A percentile compares a stretch with the other conserved stretches of the same genome.
Conservation (phyloP, 2,329 filamentous ascomycete species). For the Neofusicoccum parvum region DNA sequence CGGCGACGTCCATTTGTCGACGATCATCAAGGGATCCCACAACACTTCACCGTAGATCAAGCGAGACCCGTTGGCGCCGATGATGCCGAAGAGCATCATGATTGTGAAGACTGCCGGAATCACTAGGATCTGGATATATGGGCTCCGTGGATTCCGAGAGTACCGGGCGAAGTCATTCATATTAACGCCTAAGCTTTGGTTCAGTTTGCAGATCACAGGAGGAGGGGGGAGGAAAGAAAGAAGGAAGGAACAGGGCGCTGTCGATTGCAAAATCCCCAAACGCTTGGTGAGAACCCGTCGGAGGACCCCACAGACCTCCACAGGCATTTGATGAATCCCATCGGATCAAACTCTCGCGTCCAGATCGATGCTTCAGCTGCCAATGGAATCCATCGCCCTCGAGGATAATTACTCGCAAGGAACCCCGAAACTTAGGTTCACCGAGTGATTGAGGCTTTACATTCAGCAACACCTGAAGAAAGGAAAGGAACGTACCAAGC, state of each 20-base stretch:
- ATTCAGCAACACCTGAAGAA: background rate
- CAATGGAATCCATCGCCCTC: too few species aligned
- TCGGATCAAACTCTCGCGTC: too few species aligned
- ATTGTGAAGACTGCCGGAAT: conserved; percentile 33
- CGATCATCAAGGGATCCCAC: conserved; percentile 30
- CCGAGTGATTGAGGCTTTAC: too few species aligned
- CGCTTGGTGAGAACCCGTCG: too few species aligned
- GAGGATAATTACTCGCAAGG: too few species aligned
- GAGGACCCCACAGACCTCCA: too few species aligned
- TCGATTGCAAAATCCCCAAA: too few species aligned
- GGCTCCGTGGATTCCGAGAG: conserved; percentile 26
- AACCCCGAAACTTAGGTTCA: too few species aligned
- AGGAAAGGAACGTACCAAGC: conserved; percentile 21
- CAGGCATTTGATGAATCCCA: too few species aligned
- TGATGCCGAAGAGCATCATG: conserved; percentile 31
- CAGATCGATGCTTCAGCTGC: too few species aligned
- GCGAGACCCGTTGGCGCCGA: conserved; percentile 27
- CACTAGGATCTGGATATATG: conserved; percentile 41
- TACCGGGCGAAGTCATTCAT: conserved; percentile 27
- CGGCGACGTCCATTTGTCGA: conserved; percentile 27
- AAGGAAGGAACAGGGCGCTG: too few species aligned
- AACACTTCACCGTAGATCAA: conserved; percentile 26
- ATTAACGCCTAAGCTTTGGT: conserved; percentile 26
- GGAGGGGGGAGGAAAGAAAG: background rate
- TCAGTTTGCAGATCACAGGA: conserved; percentile 29